These are phyloP conservation scores for Cystobasidiaceae sp. DNA, from an alignment of 1,284 basidiomycete species.

Conservation along the genomic window DNA sequence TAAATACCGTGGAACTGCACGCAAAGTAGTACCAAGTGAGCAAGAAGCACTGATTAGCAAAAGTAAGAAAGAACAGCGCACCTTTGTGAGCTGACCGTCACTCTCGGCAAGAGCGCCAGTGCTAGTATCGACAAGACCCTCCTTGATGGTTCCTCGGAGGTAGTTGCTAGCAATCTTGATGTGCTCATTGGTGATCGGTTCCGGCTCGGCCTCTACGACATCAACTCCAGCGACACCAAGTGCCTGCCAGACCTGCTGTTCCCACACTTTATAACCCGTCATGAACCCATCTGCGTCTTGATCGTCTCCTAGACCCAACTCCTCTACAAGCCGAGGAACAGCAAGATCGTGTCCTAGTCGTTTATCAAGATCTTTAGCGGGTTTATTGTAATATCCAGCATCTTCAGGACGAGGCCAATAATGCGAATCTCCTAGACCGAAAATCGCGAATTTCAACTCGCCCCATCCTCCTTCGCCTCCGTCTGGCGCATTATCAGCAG, in stretches of 20 bases:
- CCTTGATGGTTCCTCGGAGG: conserved; percentile 85
- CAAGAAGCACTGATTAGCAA: background rate
- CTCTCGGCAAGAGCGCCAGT: conserved; percentile 85
- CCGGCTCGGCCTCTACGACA: conserved; percentile 86
- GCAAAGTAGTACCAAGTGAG: background rate
- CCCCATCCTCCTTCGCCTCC: conserved; percentile 46
- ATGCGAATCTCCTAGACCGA: conserved; percentile 95
- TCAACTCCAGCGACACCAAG: conserved; percentile 87
- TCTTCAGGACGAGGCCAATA: conserved; percentile 99
- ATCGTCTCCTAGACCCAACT: conserved; percentile 86
- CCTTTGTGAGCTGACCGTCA: conserved; percentile 95
- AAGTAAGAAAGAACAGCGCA: conserved; percentile 70
- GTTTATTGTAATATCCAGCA: conserved; percentile 95
- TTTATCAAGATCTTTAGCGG: conserved; percentile 81
- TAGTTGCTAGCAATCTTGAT: conserved; percentile 97
- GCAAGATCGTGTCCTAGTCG: conserved; percentile 66
- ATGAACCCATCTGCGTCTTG: conserved; percentile 94
- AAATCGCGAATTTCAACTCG: conserved; percentile 73
- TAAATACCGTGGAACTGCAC: conserved; percentile 38
- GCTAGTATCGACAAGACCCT: conserved; percentile 78
- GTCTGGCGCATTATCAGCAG: conserved; percentile 23
- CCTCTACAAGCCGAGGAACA: conserved; percentile 60
- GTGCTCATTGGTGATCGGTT: conserved; percentile 97
- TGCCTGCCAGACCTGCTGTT: conserved; percentile 86
- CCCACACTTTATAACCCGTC: conserved; percentile 95